Evolutionary conservation across 768 basidiomycete genomes (phyloP).

Genomic region (Rhizopogon rudus): DNA sequence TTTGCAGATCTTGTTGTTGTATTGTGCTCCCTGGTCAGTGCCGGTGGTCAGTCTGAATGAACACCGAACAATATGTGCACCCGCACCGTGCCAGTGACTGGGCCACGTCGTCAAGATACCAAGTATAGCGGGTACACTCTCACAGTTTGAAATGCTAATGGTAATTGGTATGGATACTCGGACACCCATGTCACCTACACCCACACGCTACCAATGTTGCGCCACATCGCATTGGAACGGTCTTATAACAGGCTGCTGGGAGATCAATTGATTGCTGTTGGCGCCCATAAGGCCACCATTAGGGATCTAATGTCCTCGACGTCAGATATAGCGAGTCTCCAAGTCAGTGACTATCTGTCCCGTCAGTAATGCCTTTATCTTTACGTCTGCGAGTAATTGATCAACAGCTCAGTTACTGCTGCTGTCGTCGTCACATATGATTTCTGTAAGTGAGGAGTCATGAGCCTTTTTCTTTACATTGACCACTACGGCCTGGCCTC

Average conservation of each 20-base stretch:
- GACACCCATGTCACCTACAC: neutral
- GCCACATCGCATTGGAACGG: neutral
- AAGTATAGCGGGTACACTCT: neutral
- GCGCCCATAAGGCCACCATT: neutral
- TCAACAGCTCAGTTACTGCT: neutral
- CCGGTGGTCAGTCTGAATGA: neutral
- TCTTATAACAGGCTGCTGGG: neutral
- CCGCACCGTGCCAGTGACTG: neutral
- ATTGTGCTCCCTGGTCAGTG: neutral
- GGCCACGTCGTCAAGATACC: neutral
- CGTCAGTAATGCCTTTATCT: neutral
- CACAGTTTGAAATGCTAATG: neutral
- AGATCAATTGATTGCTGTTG: neutral
- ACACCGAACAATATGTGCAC: neutral
- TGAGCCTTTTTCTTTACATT: neutral
- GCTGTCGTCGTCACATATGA: neutral
- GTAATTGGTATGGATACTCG: neutral
- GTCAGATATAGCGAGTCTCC: neutral
- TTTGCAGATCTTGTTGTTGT: neutral
- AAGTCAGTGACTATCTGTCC: neutral
- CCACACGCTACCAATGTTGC: neutral
- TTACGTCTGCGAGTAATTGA: neutral
- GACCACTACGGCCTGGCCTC: neutral
- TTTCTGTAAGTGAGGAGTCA: neutral
- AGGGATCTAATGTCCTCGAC: neutral